Base-by-base conservation (phyloP, 2,329 filamentous ascomycete species). In the Sporothrix pallida region DNA sequence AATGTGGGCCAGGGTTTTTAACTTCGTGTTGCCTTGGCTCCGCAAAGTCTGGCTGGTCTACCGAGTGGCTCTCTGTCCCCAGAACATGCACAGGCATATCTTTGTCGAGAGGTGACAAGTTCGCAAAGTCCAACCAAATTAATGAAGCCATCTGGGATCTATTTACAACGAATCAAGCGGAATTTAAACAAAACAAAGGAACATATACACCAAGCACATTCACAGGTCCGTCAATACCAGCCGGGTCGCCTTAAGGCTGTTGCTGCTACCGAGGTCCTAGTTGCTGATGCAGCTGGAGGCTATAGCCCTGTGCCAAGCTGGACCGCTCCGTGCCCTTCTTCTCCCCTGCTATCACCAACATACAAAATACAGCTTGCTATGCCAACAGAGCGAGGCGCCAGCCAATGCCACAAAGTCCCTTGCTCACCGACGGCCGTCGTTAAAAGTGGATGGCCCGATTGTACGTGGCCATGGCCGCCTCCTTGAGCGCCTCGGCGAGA, bases 381-480 rank as follows among this genome's bases (percentile, higher is more conserved):
- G 31, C 48, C 48, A 15, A 52, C 20, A 20, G 17, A 23, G 17
- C 8, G 52, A 7, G 9, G 52, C 52, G 8, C 17, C 20, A 23
- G 52, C 9, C 23, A 20, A 9, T 56, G 70, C 58, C 60, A 20
- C 44, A 72, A 31, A 31, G 13, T 26, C 60, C 63, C n/a, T n/a
- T n/a, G 26, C 44, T 37, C 20, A 9, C 15, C 10, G 20, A 10
- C 13, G 26, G 26, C 4, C 48, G 26, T 9, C 31, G 1, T 72
- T 93, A 99, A 85, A 92, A 97, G 87, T 99, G 96, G 83, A 99
- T 97, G 78, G 96, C 92, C 87, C 97, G 96, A 80, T 91, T 90
- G 86, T 97, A 94, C 70, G 95, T 98, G 76, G 94, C 93, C 96
- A 99, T 98, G 78, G 96, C 96, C 80, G 96, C 96, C 89, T 99